These are phyloP conservation scores for Didymella exigua DNA, from an alignment of 2,329 filamentous ascomycete species.

Conservation along the genomic window DNA sequence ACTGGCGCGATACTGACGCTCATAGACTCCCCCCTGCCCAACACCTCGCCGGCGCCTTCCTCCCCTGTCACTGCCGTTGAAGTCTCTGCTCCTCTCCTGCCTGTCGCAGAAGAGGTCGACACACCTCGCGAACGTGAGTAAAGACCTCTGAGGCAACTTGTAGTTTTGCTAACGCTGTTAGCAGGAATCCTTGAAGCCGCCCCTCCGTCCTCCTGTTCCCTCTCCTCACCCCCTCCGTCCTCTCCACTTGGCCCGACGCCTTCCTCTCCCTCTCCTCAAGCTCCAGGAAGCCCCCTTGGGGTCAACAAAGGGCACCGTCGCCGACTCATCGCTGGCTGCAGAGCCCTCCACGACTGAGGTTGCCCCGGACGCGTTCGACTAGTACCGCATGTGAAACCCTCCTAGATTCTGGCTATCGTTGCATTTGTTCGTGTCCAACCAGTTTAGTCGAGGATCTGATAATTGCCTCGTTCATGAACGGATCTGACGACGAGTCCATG, in stretches of 20 bases:
- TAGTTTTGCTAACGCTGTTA: background rate
- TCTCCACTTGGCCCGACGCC: background rate
- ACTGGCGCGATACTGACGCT: background rate
- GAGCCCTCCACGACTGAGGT: background rate
- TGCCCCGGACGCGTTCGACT: background rate
- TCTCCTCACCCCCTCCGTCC: background rate
- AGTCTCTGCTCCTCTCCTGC: background rate
- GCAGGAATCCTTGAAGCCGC: background rate
- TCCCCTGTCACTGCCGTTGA: background rate
- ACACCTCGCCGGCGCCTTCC: too few species aligned
- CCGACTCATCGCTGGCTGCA: background rate
- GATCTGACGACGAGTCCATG: background rate
- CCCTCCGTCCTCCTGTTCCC: background rate
- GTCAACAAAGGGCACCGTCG: background rate
- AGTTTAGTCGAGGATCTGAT: background rate
- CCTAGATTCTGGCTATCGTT: background rate
- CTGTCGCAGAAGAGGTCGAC: background rate
- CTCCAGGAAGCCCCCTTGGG: background rate
- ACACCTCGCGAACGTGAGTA: background rate
- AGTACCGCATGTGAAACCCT: background rate
- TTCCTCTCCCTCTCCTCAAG: background rate
- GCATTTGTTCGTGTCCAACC: background rate
- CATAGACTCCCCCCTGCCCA: background rate
- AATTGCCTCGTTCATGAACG: background rate
- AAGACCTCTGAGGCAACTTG: background rate